These are phyloP conservation scores for Aspergillus nidulans DNA, from an alignment of 495 filamentous ascomycete species.

Conservation along the genomic window DNA sequence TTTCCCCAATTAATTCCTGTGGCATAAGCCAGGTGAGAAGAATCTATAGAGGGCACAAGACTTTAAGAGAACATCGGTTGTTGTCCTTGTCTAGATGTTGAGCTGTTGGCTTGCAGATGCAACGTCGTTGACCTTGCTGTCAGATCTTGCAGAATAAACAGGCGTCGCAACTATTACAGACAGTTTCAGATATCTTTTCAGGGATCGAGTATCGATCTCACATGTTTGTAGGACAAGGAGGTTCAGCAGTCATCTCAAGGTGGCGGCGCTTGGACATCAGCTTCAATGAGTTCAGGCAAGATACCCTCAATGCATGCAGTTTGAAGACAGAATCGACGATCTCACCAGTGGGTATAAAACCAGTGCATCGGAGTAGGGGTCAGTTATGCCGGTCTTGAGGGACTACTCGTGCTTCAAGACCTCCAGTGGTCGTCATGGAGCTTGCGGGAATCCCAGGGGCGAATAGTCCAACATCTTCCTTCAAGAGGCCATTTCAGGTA, in stretches of 20 bases:
- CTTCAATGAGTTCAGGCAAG: slow-evolving; percentile 20
- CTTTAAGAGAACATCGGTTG: no score
- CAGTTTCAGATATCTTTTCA: no score
- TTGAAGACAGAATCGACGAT: slow-evolving; percentile 40
- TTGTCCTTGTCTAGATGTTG: no score
- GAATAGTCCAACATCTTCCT: slow-evolving; percentile 48
- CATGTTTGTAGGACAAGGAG: no score
- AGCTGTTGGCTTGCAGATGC: slow-evolving; percentile 22
- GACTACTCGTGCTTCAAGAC: slow-evolving; percentile 52
- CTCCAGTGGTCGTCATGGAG: slow-evolving; percentile 32
- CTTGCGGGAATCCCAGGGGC: slow-evolving; percentile 39
- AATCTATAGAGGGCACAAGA: no score
- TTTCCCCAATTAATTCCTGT: no score
- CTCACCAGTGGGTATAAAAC: slow-evolving; percentile 52
- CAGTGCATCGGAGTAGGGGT: slow-evolving; percentile 43
- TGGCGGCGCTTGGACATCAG: slow-evolving; percentile 33
- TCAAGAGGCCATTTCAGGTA: slow-evolving; percentile 43
- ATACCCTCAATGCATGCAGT: background rate
- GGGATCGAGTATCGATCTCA: no score
- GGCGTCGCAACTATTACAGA: no score
- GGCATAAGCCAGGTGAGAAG: no score
- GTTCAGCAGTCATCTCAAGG: slow-evolving; percentile 27
- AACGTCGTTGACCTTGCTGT: slow-evolving; percentile 24
- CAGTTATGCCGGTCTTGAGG: slow-evolving; percentile 36
- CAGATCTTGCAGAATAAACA: no score